A percentile compares a stretch with the other conserved stretches of the same genome.
Evolutionary conservation across 2,329 filamentous ascomycete species (phyloP).

Genomic region (Exophiala sp.): DNA sequence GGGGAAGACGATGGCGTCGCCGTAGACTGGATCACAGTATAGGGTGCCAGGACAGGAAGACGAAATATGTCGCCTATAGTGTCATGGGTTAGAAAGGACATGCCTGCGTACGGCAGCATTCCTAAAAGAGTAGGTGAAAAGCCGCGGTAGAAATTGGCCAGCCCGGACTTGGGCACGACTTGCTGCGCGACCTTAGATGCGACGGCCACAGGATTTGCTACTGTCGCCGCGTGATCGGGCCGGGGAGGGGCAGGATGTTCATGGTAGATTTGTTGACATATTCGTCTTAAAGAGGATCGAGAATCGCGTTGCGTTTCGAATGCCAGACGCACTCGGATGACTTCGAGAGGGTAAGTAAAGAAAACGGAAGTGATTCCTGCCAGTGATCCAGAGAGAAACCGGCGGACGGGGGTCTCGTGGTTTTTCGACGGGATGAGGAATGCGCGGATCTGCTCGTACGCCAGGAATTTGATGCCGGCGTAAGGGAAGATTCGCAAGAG

Average conservation of each 20-base stretch:
- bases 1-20: slow-evolving; percentile 30
- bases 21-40: slow-evolving; percentile 65
- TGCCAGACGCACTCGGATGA: slow-evolving; percentile 84
- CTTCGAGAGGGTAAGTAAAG: slow-evolving; percentile 90
- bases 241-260: slow-evolving; percentile 53
- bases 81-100: slow-evolving; percentile 94
- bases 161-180: slow-evolving; percentile 57
- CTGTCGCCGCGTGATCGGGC: slow-evolving; percentile 31
- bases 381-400: slow-evolving; percentile 46
- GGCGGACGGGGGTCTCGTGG: slow-evolving; percentile 73
- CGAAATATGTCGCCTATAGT: slow-evolving; percentile 79
- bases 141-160: slow-evolving; percentile 90
- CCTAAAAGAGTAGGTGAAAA: slow-evolving; percentile 85
- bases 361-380: slow-evolving; percentile 83
- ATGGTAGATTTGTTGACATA: slow-evolving; percentile 79
- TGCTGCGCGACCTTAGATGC: slow-evolving; percentile 38
- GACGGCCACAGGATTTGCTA: slow-evolving; percentile 31
- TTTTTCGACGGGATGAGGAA: slow-evolving; percentile 63
- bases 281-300: slow-evolving; percentile 64
- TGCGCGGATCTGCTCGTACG: slow-evolving; percentile 90
- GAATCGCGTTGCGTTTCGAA: slow-evolving; percentile 81
- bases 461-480: slow-evolving; percentile 94
- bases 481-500: slow-evolving; percentile 94
- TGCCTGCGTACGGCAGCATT: slow-evolving; percentile 94
- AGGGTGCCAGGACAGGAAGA: slow-evolving; percentile 57